These are phyloP conservation scores for Cyberlindnera subsufficiens DNA, from an alignment of 805 yeast genomes.

Conservation along the genomic window DNA sequence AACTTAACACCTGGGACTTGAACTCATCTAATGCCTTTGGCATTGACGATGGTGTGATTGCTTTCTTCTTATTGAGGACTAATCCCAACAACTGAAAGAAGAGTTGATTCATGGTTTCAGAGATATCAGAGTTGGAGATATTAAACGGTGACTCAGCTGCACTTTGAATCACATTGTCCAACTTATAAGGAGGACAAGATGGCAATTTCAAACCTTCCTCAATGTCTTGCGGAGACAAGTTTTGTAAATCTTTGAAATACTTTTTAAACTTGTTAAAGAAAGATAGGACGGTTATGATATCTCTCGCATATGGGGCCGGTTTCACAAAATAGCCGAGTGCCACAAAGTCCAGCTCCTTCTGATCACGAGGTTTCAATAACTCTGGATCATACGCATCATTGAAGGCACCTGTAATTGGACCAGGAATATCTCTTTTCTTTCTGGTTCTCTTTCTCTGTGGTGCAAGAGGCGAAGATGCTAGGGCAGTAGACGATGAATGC, in stretches of 20 bases:
- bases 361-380: background rate
- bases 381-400: constrained; percentile 14
- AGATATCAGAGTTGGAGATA: constrained; percentile 5
- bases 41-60: constrained; percentile 4
- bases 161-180: constrained; percentile 14
- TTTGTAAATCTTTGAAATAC: constrained; percentile 12
- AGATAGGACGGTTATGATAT: constrained; percentile 16
- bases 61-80: constrained; percentile 14
- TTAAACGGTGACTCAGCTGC: background rate
- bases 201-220: constrained; percentile 18
- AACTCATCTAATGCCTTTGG: constrained; percentile 15
- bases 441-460: background rate
- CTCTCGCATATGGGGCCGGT: constrained; percentile 21
- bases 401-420: constrained; percentile 16
- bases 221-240: constrained; percentile 23
- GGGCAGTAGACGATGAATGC: background rate
- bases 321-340: constrained; percentile 22
- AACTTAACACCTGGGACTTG: constrained; percentile 6
- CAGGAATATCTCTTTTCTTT: constrained; percentile 19
- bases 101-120: constrained; percentile 13
- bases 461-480: background rate
- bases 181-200: constrained; percentile 5
- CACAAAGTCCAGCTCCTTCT: constrained; percentile 5
- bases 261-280: constrained; percentile 18
- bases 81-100: constrained; percentile 12